Conservation (phyloP, 2,329 filamentous ascomycete species). For the Pseudogymnoascus sp. region DNA sequence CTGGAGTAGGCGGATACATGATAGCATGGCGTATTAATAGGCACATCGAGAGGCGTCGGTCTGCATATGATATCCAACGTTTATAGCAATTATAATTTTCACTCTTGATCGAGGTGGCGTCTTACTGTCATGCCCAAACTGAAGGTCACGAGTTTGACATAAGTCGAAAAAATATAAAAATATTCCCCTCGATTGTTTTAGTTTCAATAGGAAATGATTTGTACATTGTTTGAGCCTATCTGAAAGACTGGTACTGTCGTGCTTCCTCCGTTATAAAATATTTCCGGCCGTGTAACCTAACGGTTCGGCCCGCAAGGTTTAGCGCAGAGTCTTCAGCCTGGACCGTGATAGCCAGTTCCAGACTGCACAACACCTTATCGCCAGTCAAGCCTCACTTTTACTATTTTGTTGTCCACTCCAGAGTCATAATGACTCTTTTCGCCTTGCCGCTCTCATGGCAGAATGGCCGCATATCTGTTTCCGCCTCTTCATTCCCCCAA, state of each 20-base stretch:
- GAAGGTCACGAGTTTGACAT: not conserved
- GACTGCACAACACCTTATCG: not conserved
- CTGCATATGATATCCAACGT: not conserved
- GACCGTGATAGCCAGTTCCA: not conserved
- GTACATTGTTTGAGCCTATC: not conserved
- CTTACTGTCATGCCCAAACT: not conserved
- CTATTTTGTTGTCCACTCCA: not conserved
- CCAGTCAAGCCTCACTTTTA: not conserved
- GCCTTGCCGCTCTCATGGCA: conserved; percentile 17
- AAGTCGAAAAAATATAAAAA: not conserved
- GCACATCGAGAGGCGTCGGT: not conserved
- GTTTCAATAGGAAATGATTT: not conserved
- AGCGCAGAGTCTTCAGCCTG: conserved; percentile 2
- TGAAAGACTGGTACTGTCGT: not conserved
- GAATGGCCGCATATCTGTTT: conserved; percentile 10
- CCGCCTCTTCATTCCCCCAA: conserved; percentile 10
- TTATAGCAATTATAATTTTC: not conserved
- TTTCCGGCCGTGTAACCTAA: not conserved
- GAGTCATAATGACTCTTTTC: conserved; percentile 19
- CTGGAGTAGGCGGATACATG: not conserved
- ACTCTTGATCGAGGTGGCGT: not conserved
- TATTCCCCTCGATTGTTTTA: not conserved
- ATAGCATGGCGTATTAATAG: not conserved
- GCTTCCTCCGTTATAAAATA: not conserved
- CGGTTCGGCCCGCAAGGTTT: not conserved